These are phyloP conservation scores for Kwoniella dendrophila DNA, from an alignment of 768 basidiomycete species.

Conservation along the genomic window DNA sequence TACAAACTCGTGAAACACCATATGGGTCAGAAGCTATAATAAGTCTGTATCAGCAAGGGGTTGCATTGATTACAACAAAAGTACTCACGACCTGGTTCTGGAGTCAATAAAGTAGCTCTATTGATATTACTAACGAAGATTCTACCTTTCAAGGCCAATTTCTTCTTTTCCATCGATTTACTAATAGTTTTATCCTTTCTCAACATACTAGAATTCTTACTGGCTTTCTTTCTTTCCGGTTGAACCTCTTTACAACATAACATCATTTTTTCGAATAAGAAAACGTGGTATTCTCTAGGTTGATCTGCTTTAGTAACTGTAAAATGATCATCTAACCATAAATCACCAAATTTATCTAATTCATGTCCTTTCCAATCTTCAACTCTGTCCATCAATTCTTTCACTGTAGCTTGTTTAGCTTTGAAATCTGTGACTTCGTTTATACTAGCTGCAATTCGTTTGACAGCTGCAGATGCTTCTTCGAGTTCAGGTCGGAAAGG, in stretches of 20 bases:
- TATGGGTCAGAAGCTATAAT: constrained; percentile 21
- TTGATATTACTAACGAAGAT: constrained; percentile 97
- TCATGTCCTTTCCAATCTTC: constrained; percentile 99
- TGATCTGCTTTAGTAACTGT: constrained; percentile 94
- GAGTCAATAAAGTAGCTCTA: constrained; percentile 69
- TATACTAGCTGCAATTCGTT: constrained; percentile 91
- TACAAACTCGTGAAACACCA: constrained; percentile 18
- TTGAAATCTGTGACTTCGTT: constrained; percentile 91
- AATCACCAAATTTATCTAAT: constrained; percentile 87
- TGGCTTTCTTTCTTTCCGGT: constrained; percentile 63
- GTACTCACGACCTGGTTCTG: constrained; percentile 61
- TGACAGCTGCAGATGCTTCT: constrained; percentile 78
- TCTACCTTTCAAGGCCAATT: constrained; percentile 87
- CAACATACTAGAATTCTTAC: constrained; percentile 83
- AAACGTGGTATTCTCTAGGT: constrained; percentile 97
- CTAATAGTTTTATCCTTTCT: constrained; percentile 69
- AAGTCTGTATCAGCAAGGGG: neutral
- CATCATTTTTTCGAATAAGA: constrained; percentile 98
- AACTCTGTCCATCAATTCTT: constrained; percentile 79
- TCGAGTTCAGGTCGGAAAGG: constrained; percentile 69
- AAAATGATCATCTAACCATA: constrained; percentile 92
- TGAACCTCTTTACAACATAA: constrained; percentile 94
- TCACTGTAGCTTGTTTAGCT: constrained; percentile 88
- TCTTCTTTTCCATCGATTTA: constrained; percentile 71
- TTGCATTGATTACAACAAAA: constrained; percentile 1